phyloP scores from a whole-genome alignment of 192 early-diverging fungal species.

The Coemansia sp. region DNA sequence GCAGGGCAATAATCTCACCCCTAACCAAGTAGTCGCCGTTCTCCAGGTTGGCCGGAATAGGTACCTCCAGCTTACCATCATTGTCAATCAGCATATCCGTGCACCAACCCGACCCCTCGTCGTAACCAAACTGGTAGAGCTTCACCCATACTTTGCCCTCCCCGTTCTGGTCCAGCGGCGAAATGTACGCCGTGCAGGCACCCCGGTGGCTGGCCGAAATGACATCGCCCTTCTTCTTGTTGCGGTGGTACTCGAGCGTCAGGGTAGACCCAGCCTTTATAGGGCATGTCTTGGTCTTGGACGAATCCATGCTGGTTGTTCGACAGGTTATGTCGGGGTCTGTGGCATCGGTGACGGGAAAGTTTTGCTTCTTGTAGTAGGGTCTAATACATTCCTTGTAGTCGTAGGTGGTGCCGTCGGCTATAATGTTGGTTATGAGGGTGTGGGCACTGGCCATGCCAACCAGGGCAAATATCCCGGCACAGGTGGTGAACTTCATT shows the following conservation, averaged over 20 bases:
- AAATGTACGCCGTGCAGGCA: constrained; percentile 20
- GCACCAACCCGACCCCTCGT: constrained; percentile 15
- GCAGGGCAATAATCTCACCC: constrained; percentile 16
- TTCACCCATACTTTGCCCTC: constrained; percentile 22
- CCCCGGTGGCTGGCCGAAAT: constrained; percentile 13
- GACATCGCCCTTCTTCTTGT: neutral
- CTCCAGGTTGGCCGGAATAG: constrained; percentile 13
- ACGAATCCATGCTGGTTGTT: neutral
- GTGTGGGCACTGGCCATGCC: constrained; percentile 10
- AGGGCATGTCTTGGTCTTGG: neutral
- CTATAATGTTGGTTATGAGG: constrained; percentile 4
- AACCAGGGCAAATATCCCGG: too few relatives aligned
- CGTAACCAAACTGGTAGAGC: constrained; percentile 19
- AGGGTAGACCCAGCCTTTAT: constrained; percentile 16
- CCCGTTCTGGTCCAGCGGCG: constrained; percentile 7
- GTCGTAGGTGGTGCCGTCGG: constrained; percentile 3
- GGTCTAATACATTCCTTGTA: constrained; percentile 19
- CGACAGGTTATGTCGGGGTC: constrained; percentile 15
- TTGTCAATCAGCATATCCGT: constrained; percentile 10
- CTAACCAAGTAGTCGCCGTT: constrained; percentile 18
- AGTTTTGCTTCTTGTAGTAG: constrained; percentile 9
- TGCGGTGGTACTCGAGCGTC: constrained; percentile 9
- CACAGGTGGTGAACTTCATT: too few relatives aligned
- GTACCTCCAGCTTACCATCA: constrained; percentile 14
- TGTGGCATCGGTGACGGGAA: constrained; percentile 11